A percentile compares a stretch with the other conserved stretches of the same genome.
Evolutionary conservation across 768 basidiomycete genomes (phyloP).

Genomic region (Boletus sp.): DNA sequence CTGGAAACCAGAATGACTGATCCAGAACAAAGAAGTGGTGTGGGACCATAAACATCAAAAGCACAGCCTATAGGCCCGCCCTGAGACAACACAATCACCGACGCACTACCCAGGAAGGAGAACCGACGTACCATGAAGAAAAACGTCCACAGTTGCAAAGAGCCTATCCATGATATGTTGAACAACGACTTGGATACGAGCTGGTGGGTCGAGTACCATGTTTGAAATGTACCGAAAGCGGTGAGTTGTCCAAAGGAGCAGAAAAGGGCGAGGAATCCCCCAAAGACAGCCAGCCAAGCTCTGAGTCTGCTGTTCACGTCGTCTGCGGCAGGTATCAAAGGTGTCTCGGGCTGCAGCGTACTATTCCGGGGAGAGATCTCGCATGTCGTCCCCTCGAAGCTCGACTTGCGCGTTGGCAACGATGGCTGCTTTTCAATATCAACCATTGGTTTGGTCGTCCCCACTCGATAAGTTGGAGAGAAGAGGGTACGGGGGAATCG

Average conservation of each 20-base stretch:
- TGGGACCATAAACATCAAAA: slow-evolving; percentile 62
- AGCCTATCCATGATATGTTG: slow-evolving; percentile 69
- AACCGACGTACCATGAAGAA: slow-evolving; percentile 57
- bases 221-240: slow-evolving; percentile 69
- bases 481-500: slow-evolving; percentile 13
- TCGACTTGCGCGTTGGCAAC: slow-evolving; percentile 17
- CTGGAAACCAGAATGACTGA: slow-evolving; percentile 46
- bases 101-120: background rate
- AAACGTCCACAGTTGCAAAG: slow-evolving; percentile 64
- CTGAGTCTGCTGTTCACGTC: slow-evolving; percentile 12
- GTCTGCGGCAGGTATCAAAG: slow-evolving; percentile 10
- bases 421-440: slow-evolving; percentile 31
- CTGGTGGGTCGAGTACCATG: slow-evolving; percentile 64
- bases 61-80: slow-evolving; percentile 58
- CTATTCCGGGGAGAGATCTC: slow-evolving; percentile 21
- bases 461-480: slow-evolving; percentile 1
- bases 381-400: slow-evolving; percentile 18
- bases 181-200: slow-evolving; percentile 47
- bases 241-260: slow-evolving; percentile 71
- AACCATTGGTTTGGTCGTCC: slow-evolving; percentile 21
- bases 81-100: slow-evolving; percentile 31
- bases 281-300: slow-evolving; percentile 52
- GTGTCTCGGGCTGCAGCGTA: slow-evolving; percentile 20
- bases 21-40: slow-evolving; percentile 48
- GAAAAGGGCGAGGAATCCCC: slow-evolving; percentile 63